These are phyloP conservation scores for Beauveria brongniartii DNA, from an alignment of 2,329 filamentous ascomycete genomes.

Conservation along the genomic window DNA sequence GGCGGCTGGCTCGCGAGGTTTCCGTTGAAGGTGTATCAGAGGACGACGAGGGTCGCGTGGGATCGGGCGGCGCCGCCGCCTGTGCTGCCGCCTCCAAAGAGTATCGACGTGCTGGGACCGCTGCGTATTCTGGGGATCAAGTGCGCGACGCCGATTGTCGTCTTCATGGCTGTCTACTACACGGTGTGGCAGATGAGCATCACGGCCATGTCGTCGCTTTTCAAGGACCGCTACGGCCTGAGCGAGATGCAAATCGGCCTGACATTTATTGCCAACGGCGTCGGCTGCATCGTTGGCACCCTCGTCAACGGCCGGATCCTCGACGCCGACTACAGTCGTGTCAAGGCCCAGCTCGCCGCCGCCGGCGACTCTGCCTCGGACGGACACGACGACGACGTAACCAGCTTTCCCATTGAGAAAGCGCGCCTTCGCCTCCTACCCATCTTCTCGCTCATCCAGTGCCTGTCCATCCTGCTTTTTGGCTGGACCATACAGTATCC, in stretches of 20 bases:
- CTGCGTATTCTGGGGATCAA: conserved; percentile 39
- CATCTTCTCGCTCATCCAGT: conserved; percentile 35
- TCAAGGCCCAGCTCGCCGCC: conserved; percentile 20
- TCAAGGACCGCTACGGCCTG: conserved; percentile 34
- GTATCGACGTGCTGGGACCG: conserved; percentile 36
- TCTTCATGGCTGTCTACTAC: conserved; percentile 43
- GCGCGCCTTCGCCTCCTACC: conserved; percentile 42
- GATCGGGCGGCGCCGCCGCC: conserved; percentile 4
- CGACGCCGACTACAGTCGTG: conserved; percentile 40
- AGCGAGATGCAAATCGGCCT: conserved; percentile 38
- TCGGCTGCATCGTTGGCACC: conserved; percentile 45
- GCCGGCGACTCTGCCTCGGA: background rate
- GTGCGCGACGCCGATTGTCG: conserved; percentile 33
- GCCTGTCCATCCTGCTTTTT: conserved; percentile 38
- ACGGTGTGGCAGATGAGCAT: conserved; percentile 49
- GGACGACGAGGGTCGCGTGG: conserved; percentile 16
- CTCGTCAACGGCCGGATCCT: conserved; percentile 43
- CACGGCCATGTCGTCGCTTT: conserved; percentile 42
- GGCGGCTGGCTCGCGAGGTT: conserved; percentile 16
- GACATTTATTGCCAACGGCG: conserved; percentile 47
- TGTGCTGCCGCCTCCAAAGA: conserved; percentile 18
- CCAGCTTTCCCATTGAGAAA: conserved; percentile 38
- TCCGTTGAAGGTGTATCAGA: conserved; percentile 27
- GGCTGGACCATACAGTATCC: conserved; percentile 44
- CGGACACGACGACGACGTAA: conserved; percentile 11